Percentiles rank a stretch among this genome's conserved stretches.
These are phyloP conservation scores for Colletotrichum sp. DNA, from an alignment of 2,329 filamentous ascomycete species.

Conservation along the genomic window DNA sequence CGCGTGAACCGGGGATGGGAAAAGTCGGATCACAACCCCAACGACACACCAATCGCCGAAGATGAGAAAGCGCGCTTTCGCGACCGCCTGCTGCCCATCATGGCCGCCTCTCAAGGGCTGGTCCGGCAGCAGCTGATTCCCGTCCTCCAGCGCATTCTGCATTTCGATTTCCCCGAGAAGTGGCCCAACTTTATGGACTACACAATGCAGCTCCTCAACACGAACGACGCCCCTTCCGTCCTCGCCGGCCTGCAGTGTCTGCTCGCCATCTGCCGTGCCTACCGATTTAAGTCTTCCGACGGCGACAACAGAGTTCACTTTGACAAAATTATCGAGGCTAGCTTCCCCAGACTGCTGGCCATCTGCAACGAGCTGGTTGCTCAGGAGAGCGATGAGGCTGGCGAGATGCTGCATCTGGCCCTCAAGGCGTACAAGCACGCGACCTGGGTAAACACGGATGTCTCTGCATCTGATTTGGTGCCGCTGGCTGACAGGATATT, in stretches of 20 bases:
- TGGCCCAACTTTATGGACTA: slow-evolving; percentile 97
- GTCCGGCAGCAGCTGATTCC: slow-evolving; percentile 94
- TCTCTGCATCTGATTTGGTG: not conserved
- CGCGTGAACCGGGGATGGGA: slow-evolving; percentile 93
- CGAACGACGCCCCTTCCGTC: slow-evolving; percentile 84
- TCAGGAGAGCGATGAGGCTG: slow-evolving; percentile 91
- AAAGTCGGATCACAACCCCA: slow-evolving; percentile 74
- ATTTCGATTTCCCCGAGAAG: slow-evolving; percentile 91
- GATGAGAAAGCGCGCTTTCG: slow-evolving; percentile 88
- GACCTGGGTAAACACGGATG: slow-evolving; percentile 71
- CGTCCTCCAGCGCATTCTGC: slow-evolving; percentile 92
- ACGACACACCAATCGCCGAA: slow-evolving; percentile 80
- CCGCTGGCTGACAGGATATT: slow-evolving; percentile 34
- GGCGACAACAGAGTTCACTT: slow-evolving; percentile 82
- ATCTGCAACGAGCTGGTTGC: slow-evolving; percentile 90
- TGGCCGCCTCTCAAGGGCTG: slow-evolving; percentile 79
- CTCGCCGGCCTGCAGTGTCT: slow-evolving; percentile 94
- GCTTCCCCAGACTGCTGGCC: slow-evolving; percentile 84
- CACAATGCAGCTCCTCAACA: slow-evolving; percentile 86
- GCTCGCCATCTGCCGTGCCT: slow-evolving; percentile 92
- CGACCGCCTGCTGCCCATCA: slow-evolving; percentile 85
- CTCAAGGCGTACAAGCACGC: slow-evolving; percentile 98
- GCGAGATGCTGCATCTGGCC: slow-evolving; percentile 94
- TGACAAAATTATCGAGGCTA: slow-evolving; percentile 90
- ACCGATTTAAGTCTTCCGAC: slow-evolving; percentile 86